Conservation (phyloP, 768 basidiomycete genomes). For the Obba rivulosa region DNA sequence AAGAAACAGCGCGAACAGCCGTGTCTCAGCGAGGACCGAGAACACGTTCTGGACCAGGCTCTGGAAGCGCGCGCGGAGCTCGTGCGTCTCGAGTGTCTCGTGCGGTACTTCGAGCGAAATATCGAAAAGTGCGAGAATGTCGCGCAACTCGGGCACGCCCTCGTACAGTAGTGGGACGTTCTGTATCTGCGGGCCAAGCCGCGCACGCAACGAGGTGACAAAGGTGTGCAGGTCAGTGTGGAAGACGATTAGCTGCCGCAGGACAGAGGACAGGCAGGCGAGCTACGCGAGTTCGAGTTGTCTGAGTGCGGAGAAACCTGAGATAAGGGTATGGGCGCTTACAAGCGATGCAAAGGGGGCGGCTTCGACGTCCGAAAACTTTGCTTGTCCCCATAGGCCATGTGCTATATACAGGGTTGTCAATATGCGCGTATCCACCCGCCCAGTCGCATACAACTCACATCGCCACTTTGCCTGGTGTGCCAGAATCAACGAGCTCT, state of each 20-base stretch:
- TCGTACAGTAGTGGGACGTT: constrained; percentile 68
- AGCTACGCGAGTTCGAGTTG: constrained; percentile 32
- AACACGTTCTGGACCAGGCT: constrained; percentile 68
- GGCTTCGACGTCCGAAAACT: constrained; percentile 59
- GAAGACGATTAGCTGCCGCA: constrained; percentile 72
- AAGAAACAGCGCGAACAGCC: constrained; percentile 64
- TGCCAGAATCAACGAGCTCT: constrained; percentile 63
- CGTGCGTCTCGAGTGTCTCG: constrained; percentile 50
- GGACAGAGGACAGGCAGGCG: constrained; percentile 62
- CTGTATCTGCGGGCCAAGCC: constrained; percentile 63
- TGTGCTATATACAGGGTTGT: constrained; percentile 29
- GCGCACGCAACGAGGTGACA: constrained; percentile 50
- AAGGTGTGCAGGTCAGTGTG: constrained; percentile 66
- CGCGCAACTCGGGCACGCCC: constrained; percentile 63
- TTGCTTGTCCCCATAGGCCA: constrained; percentile 74
- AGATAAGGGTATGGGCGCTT: constrained; percentile 13
- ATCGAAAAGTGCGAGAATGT: constrained; percentile 53
- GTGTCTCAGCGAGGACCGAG: constrained; percentile 60
- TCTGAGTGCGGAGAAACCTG: constrained; percentile 4
- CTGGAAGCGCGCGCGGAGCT: constrained; percentile 67
- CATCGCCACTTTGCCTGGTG: constrained; percentile 73
- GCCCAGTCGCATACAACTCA: constrained; percentile 20
- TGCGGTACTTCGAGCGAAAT: constrained; percentile 45
- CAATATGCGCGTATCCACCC: neutral
- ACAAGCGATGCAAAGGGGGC: constrained; percentile 68